Evolutionary conservation across 352 stramenopile genomes (phyloP), one percentile per base, ranked within the genome.

Genomic region (Globisporangium okanoganense): DNA sequence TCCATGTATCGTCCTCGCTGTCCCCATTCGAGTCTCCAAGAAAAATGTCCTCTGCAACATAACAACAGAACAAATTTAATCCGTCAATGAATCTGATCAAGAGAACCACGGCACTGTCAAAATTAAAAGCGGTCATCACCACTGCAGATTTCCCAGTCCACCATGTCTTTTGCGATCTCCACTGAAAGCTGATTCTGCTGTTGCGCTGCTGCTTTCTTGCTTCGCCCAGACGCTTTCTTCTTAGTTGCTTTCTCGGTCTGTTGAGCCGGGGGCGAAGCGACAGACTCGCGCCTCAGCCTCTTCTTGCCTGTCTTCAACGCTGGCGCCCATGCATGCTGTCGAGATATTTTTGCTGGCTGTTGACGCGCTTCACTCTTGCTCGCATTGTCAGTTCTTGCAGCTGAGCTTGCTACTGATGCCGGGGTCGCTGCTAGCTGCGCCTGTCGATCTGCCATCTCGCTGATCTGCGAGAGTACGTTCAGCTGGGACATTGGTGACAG

Each of bases 381-480:
- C 12, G 5, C 3, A 4, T 25, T 27, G 14, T 40, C 61, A 43
- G 3, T 62, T 61, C 14, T 50, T 36, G 44, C 47, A 65, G 60
- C 27, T 22, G 52, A 14, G 3, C 10, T 35, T 31, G 25, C 12
- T 16, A 10, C 14, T 56, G 51, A 27, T 56, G 56, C 24, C 33
- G 5, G 50, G 20, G 22, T 44, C 4, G 35, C n/a, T n/a, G 59
- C 16, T 31, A 56, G 54, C 24, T 40, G 52, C 25, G 55, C 68
- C 18, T 70, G 65, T 44, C 43, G 64, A 45, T 86, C 79, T 3
- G 77, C 83, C 24, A 92, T 64, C 52, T 84, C 77, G 48, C 83
- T 92, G 58, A 92, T 88, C 61, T 90, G 79, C 2, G 83, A 87
- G 12, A 92, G 74, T 22, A 90, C 76, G 62, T 92, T 66, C 12